A percentile compares a stretch with the other conserved stretches of the same genome.
phyloP scores from a whole-genome alignment of 1,284 basidiomycete species.

The Microbotryum violaceum region DNA sequence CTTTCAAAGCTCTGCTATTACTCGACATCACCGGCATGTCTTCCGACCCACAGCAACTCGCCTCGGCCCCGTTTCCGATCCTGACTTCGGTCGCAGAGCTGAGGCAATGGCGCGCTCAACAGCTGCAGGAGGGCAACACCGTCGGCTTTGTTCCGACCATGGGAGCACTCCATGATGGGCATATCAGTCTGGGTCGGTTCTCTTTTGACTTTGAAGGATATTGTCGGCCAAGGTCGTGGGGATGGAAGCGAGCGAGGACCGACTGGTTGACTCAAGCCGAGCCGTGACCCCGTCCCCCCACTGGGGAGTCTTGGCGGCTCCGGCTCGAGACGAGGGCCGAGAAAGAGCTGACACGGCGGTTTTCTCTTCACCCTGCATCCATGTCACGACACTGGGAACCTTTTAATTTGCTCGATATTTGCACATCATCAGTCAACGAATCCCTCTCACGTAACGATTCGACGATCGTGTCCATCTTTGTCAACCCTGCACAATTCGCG shows the following conservation, averaged over 20 bases:
- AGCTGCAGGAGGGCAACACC: constrained; percentile 37
- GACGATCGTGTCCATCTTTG: constrained; percentile 91
- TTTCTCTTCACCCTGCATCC: too few relatives aligned
- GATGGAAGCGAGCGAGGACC: background rate
- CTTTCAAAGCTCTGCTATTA: background rate
- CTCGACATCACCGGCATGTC: background rate
- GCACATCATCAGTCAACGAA: constrained; percentile 43
- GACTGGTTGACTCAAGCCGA: background rate
- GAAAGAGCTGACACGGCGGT: background rate
- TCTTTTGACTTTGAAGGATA: background rate
- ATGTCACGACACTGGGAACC: background rate
- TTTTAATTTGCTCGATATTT: background rate
- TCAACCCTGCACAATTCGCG: constrained; percentile 96
- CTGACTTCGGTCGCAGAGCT: constrained; percentile 63
- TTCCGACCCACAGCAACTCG: constrained; percentile 1
- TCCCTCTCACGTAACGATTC: constrained; percentile 72
- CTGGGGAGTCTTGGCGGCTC: background rate
- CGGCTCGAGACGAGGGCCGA: too few relatives aligned
- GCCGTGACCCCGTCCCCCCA: background rate
- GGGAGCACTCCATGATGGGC: constrained; percentile 92
- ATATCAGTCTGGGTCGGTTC: constrained; percentile 69
- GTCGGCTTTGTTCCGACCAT: constrained; percentile 95
- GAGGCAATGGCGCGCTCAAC: constrained; percentile 66
- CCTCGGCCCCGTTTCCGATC: constrained; percentile 51
- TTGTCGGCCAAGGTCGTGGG: background rate